Conservation (phyloP, 2,329 filamentous ascomycete species). For the Phyllosticta citrichinensis region DNA sequence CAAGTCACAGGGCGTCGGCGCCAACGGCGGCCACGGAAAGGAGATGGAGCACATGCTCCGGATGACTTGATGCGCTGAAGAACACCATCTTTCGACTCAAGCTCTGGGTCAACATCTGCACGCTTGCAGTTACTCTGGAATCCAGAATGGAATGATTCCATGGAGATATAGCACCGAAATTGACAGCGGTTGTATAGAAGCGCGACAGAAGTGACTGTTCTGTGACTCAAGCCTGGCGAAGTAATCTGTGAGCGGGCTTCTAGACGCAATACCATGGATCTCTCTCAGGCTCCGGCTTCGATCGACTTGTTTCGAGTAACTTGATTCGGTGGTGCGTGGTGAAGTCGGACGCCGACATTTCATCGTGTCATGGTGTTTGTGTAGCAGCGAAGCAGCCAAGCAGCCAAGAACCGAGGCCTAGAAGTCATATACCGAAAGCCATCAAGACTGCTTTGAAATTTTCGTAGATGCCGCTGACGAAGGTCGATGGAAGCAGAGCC, state of each 20-base stretch:
- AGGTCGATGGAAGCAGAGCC: not conserved
- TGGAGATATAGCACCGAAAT: not conserved
- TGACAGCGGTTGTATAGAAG: not conserved
- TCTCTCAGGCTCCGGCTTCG: too few species aligned
- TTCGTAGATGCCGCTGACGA: not conserved
- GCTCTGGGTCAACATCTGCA: not conserved
- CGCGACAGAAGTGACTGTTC: not conserved
- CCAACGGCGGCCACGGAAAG: not conserved
- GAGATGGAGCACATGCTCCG: not conserved
- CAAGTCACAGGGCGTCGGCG: not conserved
- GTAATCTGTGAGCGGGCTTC: too few species aligned
- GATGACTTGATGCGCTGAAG: not conserved
- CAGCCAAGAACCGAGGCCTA: not conserved
- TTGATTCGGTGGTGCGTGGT: too few species aligned
- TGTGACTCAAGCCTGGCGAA: not conserved
- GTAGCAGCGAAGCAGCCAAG: not conserved
- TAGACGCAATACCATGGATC: too few species aligned
- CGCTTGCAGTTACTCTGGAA: not conserved
- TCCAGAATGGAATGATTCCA: not conserved
- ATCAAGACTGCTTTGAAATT: not conserved
- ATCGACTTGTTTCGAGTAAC: too few species aligned
- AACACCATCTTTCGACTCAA: not conserved
- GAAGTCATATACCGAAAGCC: not conserved
- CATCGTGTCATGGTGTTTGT: not conserved
- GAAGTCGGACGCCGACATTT: too few species aligned